Evolutionary conservation across 179 eudicot species (phyloP).

Genomic region (Nepenthes alata): DNA sequence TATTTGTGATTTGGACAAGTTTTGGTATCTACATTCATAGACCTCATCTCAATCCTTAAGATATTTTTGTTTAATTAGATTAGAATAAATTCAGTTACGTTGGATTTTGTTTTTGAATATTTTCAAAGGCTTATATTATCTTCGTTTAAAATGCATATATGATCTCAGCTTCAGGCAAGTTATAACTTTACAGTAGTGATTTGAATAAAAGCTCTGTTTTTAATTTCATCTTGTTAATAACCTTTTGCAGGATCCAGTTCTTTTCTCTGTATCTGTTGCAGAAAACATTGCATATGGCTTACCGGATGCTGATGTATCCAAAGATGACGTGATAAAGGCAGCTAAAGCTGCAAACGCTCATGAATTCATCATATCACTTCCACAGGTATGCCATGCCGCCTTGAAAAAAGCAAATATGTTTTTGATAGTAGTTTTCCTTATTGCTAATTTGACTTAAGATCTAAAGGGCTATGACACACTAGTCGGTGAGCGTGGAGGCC

Average conservation of each 20-base stretch:
- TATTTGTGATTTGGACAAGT: no score
- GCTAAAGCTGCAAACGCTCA: constrained; percentile 99
- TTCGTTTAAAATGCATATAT: no score
- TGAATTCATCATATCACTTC: constrained; percentile 86
- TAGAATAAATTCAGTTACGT: no score
- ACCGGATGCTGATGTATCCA: constrained; percentile 77
- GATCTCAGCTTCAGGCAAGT: no score
- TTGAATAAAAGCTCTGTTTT: neutral
- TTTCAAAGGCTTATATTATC: no score
- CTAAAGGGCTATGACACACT: constrained; percentile 89
- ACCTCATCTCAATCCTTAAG: no score
- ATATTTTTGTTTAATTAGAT: no score
- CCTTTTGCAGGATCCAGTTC: constrained; percentile 78
- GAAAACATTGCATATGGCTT: constrained; percentile 98
- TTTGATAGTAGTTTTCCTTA: constrained; percentile 3
- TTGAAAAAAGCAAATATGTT: neutral
- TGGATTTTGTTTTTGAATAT: no score
- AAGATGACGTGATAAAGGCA: constrained; percentile 83
- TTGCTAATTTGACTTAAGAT: constrained; percentile 17
- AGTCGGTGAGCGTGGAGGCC: constrained; percentile 97
- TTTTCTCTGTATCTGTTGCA: constrained; percentile 89
- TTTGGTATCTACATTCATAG: no score
- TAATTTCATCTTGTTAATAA: constrained; percentile 1
- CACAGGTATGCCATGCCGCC: constrained; percentile 48
- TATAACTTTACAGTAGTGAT: neutral